Evolutionary conservation across 768 basidiomycete species (phyloP).

Genomic region (Amanita brunnescens): DNA sequence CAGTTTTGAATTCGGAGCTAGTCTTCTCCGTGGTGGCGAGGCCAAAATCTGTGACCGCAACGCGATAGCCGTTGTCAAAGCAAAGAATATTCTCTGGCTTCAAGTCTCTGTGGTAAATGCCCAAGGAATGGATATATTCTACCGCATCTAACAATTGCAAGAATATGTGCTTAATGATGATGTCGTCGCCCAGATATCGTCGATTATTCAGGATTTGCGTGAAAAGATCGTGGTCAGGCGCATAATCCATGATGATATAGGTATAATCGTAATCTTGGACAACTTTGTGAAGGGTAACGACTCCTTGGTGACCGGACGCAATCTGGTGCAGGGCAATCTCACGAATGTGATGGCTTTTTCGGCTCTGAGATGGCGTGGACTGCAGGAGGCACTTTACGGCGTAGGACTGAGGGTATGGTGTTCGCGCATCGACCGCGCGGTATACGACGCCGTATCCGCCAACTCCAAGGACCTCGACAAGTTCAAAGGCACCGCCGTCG

Average conservation of each 20-base stretch:
- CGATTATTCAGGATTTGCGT: conserved; percentile 75
- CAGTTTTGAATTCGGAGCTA: conserved; percentile 87
- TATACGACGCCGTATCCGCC: conserved; percentile 97
- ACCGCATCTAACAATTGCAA: conserved; percentile 91
- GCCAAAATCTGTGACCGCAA: conserved; percentile 93
- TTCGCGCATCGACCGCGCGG: conserved; percentile 61
- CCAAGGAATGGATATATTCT: conserved; percentile 83
- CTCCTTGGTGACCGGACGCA: conserved; percentile 64
- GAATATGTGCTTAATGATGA: conserved; percentile 83
- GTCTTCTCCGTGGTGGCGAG: conserved; percentile 81
- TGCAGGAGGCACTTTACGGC: conserved; percentile 89
- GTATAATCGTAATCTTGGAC: conserved; percentile 76
- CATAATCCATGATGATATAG: conserved; percentile 92
- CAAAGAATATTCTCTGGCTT: conserved; percentile 97
- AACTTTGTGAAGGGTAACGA: conserved; percentile 85
- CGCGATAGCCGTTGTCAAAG: conserved; percentile 63
- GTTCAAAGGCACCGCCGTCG: conserved; percentile 74
- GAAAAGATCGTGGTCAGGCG: conserved; percentile 85
- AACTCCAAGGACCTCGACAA: conserved; percentile 80
- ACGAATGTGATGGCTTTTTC: conserved; percentile 72
- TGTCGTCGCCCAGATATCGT: conserved; percentile 77
- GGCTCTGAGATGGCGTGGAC: conserved; percentile 32
- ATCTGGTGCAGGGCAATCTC: conserved; percentile 81
- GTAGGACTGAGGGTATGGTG: conserved; percentile 47
- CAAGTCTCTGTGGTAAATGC: conserved; percentile 93